Conservation (phyloP, 192 early-diverging fungal species). For the Coemansia umbellata region DNA sequence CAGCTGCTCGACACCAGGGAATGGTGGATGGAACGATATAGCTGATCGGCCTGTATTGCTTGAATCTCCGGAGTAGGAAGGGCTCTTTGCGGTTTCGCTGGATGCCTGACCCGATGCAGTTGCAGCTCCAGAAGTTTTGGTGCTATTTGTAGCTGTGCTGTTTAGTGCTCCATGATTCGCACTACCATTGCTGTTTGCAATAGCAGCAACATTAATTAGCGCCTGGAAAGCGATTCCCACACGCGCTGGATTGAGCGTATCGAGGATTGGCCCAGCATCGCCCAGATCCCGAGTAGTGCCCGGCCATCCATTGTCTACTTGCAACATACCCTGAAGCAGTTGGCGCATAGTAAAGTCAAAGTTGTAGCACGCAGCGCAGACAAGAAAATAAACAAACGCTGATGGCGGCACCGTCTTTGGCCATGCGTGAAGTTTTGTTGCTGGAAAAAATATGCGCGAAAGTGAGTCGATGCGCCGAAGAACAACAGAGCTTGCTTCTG, state of each 20-base stretch:
- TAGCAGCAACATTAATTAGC: conserved; percentile 36
- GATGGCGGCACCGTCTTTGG: conserved; percentile 49
- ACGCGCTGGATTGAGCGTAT: conserved; percentile 44
- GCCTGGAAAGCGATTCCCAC: conserved; percentile 47
- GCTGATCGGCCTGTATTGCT: too few species aligned
- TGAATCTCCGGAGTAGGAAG: too few species aligned
- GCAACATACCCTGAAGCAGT: conserved; percentile 43
- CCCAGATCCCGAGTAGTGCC: conserved; percentile 39
- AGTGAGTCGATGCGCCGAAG: conserved; percentile 48
- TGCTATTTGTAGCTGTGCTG: not conserved
- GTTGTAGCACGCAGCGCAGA: conserved; percentile 50
- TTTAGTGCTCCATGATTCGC: too few species aligned
- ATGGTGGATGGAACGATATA: conserved; percentile 17
- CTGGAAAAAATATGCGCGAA: conserved; percentile 51
- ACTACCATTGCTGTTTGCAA: conserved; percentile 23
- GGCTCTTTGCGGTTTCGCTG: not conserved
- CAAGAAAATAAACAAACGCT: conserved; percentile 49
- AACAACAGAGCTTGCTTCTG: conserved; percentile 56
- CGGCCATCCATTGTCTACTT: conserved; percentile 47
- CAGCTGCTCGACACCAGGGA: conserved; percentile 41
- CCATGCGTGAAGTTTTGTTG: conserved; percentile 51
- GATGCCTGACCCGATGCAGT: not conserved
- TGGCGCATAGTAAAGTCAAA: conserved; percentile 48
- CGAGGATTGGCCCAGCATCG: conserved; percentile 39
- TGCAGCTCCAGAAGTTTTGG: not conserved